Conservation (phyloP, 371 early-diverging fungal species). For the Blakeslea trispora region DNA sequence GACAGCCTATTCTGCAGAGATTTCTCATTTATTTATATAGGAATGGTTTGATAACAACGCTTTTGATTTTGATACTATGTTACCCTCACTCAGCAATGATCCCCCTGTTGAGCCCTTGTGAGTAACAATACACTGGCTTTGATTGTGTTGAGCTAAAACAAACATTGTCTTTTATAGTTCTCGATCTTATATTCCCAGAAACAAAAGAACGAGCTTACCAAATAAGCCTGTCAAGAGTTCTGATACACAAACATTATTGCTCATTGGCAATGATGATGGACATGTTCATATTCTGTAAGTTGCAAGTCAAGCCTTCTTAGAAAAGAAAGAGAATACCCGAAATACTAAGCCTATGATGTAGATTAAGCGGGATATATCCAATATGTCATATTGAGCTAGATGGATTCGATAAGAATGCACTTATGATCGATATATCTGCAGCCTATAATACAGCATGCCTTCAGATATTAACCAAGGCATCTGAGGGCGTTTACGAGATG, state of each 20-base stretch:
- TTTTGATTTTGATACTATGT: conserved; percentile 16
- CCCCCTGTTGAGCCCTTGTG: conserved; percentile 21
- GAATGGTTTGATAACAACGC: conserved; percentile 23
- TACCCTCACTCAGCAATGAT: conserved; percentile 16
- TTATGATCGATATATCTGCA: conserved; percentile 6
- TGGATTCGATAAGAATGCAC: neutral
- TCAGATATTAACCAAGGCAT: conserved; percentile 6
- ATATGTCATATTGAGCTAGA: conserved; percentile 12
- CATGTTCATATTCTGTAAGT: conserved; percentile 20
- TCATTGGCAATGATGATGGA: conserved; percentile 20
- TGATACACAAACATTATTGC: conserved; percentile 17
- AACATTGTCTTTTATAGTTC: conserved; percentile 2
- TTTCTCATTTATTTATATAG: conserved; percentile 6
- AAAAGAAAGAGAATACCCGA: neutral
- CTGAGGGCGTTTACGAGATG: neutral
- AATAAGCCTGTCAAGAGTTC: conserved; percentile 6
- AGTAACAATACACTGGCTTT: neutral
- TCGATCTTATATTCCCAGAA: neutral
- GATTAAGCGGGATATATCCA: conserved; percentile 25
- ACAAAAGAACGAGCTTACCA: conserved; percentile 8
- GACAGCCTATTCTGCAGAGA: neutral
- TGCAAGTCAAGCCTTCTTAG: neutral
- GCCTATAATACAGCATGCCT: neutral
- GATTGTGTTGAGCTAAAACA: neutral
- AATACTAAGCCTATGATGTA: neutral